Base-by-base conservation (phyloP, 129 eudicot species). In the Lonicera japonica region DNA sequence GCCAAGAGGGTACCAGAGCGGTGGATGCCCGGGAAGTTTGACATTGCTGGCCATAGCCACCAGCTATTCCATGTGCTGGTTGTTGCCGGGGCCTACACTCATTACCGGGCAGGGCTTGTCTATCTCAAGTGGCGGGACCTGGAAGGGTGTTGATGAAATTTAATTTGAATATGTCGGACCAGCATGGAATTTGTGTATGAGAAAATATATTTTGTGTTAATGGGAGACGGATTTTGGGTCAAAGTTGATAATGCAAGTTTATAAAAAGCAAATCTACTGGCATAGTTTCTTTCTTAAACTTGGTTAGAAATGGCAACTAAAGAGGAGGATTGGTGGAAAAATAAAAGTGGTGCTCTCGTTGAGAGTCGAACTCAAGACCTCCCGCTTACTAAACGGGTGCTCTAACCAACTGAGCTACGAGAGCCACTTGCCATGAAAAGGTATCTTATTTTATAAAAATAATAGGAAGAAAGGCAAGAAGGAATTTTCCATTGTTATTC, bases 311-410 rank as follows among this genome's bases (percentile, higher is more conserved):
- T n/a, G n/a, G n/a, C n/a, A n/a, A n/a, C n/a, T n/a, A n/a, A n/a
- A n/a, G n/a, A n/a, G n/a, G n/a, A n/a, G n/a, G n/a, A 29, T 6
- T 29, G 36, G 2, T 6, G 6, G 36, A 1, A 29, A 29, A 6
- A 29, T 29, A 29, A 29, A 29, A 29, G 6, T 1, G 51, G 4
- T 45, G 51, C 51, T 45, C 51, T 45, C 51, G 51, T 82, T 88
- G 96, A 88, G 94, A 88, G 87, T 88, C 72, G 94, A 82, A 82
- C 94, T 85, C 87, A 85, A 85, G 96, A 85, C 96, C 96, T 85
- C 96, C 83, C 89, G 89, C 90, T 78, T 79, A 84, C 86, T 81
- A 86, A 77, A 80, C 79, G 79, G 84, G 82, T 78, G 81, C 81
- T 82, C 81, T 78, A 78, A 78, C 84, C 81, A 78, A 78, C 88